Conservation (phyloP, 768 basidiomycete genomes). For the Mycena galopus region DNA sequence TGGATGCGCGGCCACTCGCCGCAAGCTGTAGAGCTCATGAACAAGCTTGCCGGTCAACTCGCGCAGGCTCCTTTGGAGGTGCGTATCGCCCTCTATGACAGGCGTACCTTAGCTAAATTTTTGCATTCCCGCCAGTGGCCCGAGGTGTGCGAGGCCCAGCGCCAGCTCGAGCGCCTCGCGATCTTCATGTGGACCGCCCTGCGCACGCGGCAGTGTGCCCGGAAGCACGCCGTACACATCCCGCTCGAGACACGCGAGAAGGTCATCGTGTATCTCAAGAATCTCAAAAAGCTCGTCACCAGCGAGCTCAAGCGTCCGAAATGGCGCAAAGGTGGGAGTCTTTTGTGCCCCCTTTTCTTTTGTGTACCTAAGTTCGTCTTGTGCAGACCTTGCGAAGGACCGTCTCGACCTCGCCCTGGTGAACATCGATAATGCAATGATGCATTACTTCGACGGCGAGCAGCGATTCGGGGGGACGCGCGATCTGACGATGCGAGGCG, state of each 20-base stretch:
- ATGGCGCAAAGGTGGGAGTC: slow-evolving; percentile 20
- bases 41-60: slow-evolving; percentile 14
- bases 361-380: not conserved
- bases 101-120: not conserved
- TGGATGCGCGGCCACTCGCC: slow-evolving; percentile 32
- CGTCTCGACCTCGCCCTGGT: not conserved
- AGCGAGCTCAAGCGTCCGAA: slow-evolving; percentile 19
- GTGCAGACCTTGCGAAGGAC: slow-evolving; percentile 14
- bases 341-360: not conserved
- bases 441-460: slow-evolving; percentile 29
- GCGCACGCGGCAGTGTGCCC: slow-evolving; percentile 25
- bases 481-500: slow-evolving; percentile 24
- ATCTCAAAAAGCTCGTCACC: slow-evolving; percentile 24
- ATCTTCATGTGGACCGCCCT: slow-evolving; percentile 21
- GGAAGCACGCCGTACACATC: slow-evolving; percentile 29
- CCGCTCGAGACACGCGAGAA: slow-evolving; percentile 27
- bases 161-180: slow-evolving; percentile 21
- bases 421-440: slow-evolving; percentile 5
- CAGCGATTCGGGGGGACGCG: slow-evolving; percentile 26
- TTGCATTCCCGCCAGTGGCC: slow-evolving; percentile 29
- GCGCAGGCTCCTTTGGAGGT: slow-evolving; percentile 19
- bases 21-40: slow-evolving; percentile 19
- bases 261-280: slow-evolving; percentile 20
- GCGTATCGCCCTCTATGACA: not conserved
- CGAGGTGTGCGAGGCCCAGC: slow-evolving; percentile 26